Percentiles rank a stretch among this genome's conserved stretches.
Conservation (phyloP, 305 asterid genomes). For the Rubia tinctorum region DNA sequence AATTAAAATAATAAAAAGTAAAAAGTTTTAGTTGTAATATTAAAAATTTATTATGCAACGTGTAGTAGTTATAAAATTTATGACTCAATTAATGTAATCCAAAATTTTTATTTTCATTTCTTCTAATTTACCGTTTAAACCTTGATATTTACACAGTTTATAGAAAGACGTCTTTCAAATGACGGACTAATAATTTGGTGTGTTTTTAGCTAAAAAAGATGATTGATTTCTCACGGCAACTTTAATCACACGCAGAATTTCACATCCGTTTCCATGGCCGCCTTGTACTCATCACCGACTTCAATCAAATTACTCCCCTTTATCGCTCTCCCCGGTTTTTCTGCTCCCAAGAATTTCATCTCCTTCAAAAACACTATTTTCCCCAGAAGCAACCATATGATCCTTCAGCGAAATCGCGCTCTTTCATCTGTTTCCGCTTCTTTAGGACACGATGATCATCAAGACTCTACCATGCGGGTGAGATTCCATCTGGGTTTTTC, state of each 20-base stretch:
- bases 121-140: no score
- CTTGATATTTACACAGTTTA: no score
- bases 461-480: constrained; percentile 45
- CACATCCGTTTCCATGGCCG: constrained; percentile 11
- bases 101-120: no score
- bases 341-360: constrained; percentile 27
- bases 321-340: constrained; percentile 22
- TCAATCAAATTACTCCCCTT: constrained; percentile 28
- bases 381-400: constrained; percentile 20
- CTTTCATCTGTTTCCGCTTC: constrained; percentile 49
- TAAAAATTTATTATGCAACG: no score
- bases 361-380: constrained; percentile 8
- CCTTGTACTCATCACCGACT: constrained; percentile 18
- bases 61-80: no score
- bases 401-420: constrained; percentile 18
- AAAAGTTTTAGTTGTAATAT: no score
- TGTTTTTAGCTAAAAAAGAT: no score
- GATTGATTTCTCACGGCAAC: not conserved
- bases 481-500: constrained; percentile 7
- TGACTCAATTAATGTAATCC: no score
- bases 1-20: no score
- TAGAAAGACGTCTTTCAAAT: no score
- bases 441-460: constrained; percentile 19
- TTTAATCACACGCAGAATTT: not conserved
- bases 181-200: no score